Evolutionary conservation across 2,329 filamentous ascomycete species (phyloP), one percentile per base, ranked within the genome.

Genomic region (Podosphaera aphanis): DNA sequence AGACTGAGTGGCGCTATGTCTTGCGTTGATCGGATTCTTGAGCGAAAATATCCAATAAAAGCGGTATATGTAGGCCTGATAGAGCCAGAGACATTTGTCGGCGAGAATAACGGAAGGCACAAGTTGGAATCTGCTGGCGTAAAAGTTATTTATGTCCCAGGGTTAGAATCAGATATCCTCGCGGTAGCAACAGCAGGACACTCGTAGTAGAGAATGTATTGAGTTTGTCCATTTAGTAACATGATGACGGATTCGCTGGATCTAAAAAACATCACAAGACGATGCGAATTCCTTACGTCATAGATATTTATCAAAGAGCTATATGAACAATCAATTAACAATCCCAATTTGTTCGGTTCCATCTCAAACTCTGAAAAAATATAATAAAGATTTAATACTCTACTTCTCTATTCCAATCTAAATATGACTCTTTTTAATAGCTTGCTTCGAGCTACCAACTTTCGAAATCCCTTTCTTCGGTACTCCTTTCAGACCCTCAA

Each of bases 81-180:
- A 53, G 90, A 98, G 63, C 90, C 90, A 0, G 80, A 82, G 55
- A 93, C 75, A 27, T 98, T 95, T 62, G 83, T 95, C 16, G 76
- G 75, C 5, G 70, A 80, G 49, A 95, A 93, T 52, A 71, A 77
- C 48, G 85, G 85, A 6, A 75, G 77, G 54, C 65, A 62, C 53
- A 77, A 73, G 58, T 65, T 98, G 47, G 70, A 77, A 53, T 71
- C 73, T 40, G 77, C 74, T 3, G 85, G 84, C 0, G 72, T 98
- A 44, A 62, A 74, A 39, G 83, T 88, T 51, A 63, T 82, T 37
- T 73, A 80, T 59, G 71, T 94, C 2, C 54, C 66, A 16, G 88
- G 85, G 0, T 59, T 94, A 46, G 83, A 94, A 58, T 67, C 73
- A 29, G 78, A 88, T 47, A 95, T 95, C 52, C 59, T 94, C 43